Evolutionary conservation across 352 stramenopile genomes (phyloP), one percentile per base, ranked within the genome.

Genomic region (Phytophthora chlamydospora): DNA sequence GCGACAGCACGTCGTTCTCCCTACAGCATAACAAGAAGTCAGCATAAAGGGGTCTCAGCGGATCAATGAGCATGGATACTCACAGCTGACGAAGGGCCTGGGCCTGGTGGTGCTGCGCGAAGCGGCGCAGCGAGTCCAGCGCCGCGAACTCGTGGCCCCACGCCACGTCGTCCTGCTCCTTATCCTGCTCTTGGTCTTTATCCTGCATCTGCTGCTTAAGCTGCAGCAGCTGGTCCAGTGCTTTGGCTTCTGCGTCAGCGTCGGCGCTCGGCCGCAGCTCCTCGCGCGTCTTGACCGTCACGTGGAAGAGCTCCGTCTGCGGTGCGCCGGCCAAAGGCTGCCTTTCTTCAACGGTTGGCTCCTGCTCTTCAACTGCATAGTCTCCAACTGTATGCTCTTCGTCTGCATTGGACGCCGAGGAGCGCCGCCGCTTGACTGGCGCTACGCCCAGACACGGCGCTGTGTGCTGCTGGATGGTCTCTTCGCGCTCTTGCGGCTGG

Each of bases 281-380:
- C 6, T 75, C 66, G 0, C 76, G 59, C 12, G 66, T 42, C 11
- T 82, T 71, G 47, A 90, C 72, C 1, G 64, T 83, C 43, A 90
- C 83, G 3, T 83, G 39, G 40, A 84, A 91, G 1, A 91, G 53
- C 40, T 89, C 78, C 14, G 71, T 77, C 27, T 91, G 64, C 0
- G 80, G 82, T 7, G 78, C 78, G 9, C 78, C 82, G 1, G 85
- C 76, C 27, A 85, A 38, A 40, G 33, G 32, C 54, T 82, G 64
- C 12, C 40, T 9, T 17, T 62, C 49, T 44, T 34, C 33, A 32
- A 27, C 24, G 42, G n/a, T 21, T 13, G 10, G 14, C 3, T 41
- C 1, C 9, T 49, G 21, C 13, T 62, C 47, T 29, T 29, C 24
- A 29, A 29, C 24, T 29, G 24, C 24, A 29, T 29, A 1, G 34